Evolutionary conservation across 1,284 basidiomycete genomes (phyloP).

Genomic region (Apiotrichum mycotoxinovorans): DNA sequence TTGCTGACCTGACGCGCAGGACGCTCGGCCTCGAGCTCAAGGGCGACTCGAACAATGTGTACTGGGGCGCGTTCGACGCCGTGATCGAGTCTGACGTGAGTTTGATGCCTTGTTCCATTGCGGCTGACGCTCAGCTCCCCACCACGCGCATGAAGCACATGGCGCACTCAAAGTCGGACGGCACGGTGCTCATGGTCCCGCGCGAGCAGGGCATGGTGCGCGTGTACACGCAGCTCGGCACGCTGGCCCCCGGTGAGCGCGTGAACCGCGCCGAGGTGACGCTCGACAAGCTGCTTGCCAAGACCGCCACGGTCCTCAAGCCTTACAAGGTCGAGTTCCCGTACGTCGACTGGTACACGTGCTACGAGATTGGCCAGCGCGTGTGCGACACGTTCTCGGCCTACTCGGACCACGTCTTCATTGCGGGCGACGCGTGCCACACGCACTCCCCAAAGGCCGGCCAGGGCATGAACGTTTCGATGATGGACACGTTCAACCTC

Average conservation of each 20-base stretch:
- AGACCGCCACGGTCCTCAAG: slow-evolving; percentile 62
- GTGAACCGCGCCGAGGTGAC: slow-evolving; percentile 47
- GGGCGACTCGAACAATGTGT: slow-evolving; percentile 44
- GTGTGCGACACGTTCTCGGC: slow-evolving; percentile 48
- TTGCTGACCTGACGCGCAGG: slow-evolving; percentile 3
- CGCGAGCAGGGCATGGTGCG: slow-evolving; percentile 38
- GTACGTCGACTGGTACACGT: slow-evolving; percentile 42
- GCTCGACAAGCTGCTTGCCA: slow-evolving; percentile 58
- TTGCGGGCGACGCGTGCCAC: slow-evolving; percentile 43
- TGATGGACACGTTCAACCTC: slow-evolving; percentile 45
- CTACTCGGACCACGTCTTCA: slow-evolving; percentile 33
- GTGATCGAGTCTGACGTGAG: slow-evolving; percentile 21
- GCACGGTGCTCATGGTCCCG: slow-evolving; percentile 40
- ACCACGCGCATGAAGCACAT: slow-evolving; percentile 38
- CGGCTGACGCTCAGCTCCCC: too few species aligned
- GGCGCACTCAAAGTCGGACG: slow-evolving; percentile 31
- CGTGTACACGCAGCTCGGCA: slow-evolving; percentile 27
- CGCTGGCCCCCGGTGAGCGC: slow-evolving; percentile 21
- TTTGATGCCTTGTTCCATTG: not conserved
- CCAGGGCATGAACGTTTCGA: slow-evolving; percentile 42
- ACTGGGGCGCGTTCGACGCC: slow-evolving; percentile 44
- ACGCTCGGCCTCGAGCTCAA: slow-evolving; percentile 38
- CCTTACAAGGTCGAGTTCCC: slow-evolving; percentile 62
- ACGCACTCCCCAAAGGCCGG: slow-evolving; percentile 41
- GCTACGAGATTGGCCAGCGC: slow-evolving; percentile 47